Conservation (phyloP, 768 basidiomycete species). For the Calocybe indica region DNA sequence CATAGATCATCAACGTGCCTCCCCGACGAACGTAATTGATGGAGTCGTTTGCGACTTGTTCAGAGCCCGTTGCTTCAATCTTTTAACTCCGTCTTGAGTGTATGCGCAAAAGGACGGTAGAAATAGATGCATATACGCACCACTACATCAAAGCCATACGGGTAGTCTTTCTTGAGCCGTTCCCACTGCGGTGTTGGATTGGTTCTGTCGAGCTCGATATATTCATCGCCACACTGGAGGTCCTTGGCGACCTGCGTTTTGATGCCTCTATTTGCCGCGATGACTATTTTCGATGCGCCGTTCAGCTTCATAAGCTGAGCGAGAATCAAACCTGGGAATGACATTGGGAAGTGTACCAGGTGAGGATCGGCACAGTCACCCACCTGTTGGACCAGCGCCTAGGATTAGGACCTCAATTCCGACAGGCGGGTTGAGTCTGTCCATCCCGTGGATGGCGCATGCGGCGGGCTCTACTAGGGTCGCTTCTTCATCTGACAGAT, state of each 20-base stretch:
- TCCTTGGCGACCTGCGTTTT: constrained; percentile 73
- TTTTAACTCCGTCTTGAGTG: constrained; percentile 31
- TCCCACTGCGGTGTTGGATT: constrained; percentile 64
- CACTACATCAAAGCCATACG: constrained; percentile 78
- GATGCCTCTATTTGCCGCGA: constrained; percentile 73
- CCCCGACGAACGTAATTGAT: constrained; percentile 74
- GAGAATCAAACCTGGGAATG: constrained; percentile 52
- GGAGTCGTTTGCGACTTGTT: constrained; percentile 62
- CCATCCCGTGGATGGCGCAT: constrained; percentile 76
- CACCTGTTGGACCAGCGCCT: constrained; percentile 71
- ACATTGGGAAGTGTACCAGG: background rate
- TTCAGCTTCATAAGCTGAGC: constrained; percentile 74
- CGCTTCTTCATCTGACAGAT: constrained; percentile 71
- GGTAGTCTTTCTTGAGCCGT: constrained; percentile 60
- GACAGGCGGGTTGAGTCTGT: constrained; percentile 63
- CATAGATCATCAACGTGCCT: constrained; percentile 68
- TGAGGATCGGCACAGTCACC: background rate
- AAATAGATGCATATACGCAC: constrained; percentile 16
- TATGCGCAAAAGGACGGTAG: background rate
- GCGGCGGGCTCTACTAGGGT: constrained; percentile 74
- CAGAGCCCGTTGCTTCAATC: constrained; percentile 55
- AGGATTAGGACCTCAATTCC: constrained; percentile 70
- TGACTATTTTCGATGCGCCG: constrained; percentile 61
- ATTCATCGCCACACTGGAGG: constrained; percentile 65
- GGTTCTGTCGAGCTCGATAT: constrained; percentile 65